Evolutionary conservation across 192 early-diverging fungal genomes (phyloP), one percentile per base, ranked within the genome.

Genomic region (Podila horticola): DNA sequence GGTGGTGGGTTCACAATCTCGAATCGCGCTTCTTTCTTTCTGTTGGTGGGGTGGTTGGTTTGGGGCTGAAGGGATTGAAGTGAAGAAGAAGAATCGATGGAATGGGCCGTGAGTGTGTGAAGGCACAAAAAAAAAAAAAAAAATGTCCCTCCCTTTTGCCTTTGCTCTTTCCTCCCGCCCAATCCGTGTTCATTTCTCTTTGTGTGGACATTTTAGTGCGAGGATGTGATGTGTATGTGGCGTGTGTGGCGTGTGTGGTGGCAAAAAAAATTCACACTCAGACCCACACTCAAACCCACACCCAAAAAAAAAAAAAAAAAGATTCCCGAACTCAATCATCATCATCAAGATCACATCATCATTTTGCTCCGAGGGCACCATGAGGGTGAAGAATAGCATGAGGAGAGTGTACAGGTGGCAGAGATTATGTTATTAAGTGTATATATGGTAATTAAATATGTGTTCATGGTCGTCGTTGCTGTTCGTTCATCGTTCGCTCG

Each of bases 201-300:
- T 41, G 0, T 41, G 33, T 34, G 33, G 2, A 6, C 6, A 6
- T 34, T 2, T 34, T 2, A 5, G 19, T 15, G 22, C 10, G 51
- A 5, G 65, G 11, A n/a, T 33, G 65, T 55, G 33, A n/a, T 57
- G 30, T 58, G 34, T 58, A 4, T 36, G 65, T 67, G 51, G 51
- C 58, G 52, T 67, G 66, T 38, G n/a, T 58, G 22, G 51, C 29
- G n/a, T 24, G 34, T 38, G 10, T 38, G 22, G 36, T 38, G 36
- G 36, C 36, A 41, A 41, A 41, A 41, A 41, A 41, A 41, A 41
- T 41, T 41, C 41, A 41, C 13, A 2, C 41, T 41, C 41, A 41
- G 41, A 41, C 41, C 41, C 10, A 41, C 0, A 11, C 41, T 41
- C 41, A 41, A 15, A 41, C 12, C 12, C 41, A 41, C 12, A 41